These are phyloP conservation scores for Boletus rubescentipes DNA, from an alignment of 768 basidiomycete genomes.

Conservation along the genomic window DNA sequence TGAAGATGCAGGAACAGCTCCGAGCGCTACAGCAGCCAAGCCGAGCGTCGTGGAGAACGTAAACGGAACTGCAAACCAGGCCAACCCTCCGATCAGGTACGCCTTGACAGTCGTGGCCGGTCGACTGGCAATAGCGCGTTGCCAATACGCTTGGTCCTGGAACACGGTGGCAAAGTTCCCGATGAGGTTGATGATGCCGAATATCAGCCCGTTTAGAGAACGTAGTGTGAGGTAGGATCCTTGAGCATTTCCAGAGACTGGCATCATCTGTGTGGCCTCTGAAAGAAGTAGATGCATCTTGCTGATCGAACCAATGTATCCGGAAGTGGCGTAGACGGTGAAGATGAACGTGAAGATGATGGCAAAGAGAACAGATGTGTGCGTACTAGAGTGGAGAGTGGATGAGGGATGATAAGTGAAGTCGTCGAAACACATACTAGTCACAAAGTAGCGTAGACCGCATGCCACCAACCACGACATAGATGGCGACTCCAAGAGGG, in stretches of 20 bases:
- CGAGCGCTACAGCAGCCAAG: slow-evolving; percentile 81
- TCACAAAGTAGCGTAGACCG: slow-evolving; percentile 83
- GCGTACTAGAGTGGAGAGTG: slow-evolving; percentile 52
- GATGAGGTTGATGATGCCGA: slow-evolving; percentile 84
- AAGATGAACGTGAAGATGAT: slow-evolving; percentile 80
- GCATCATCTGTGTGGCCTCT: slow-evolving; percentile 49
- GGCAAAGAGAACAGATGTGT: slow-evolving; percentile 81
- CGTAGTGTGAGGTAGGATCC: slow-evolving; percentile 86
- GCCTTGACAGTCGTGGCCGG: slow-evolving; percentile 88
- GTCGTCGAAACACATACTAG: slow-evolving; percentile 52
- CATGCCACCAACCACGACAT: slow-evolving; percentile 87
- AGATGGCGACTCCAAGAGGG: slow-evolving; percentile 83
- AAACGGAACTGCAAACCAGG: slow-evolving; percentile 92
- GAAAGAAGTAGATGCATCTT: slow-evolving; percentile 80
- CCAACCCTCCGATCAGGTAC: slow-evolving; percentile 84
- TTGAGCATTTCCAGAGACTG: slow-evolving; percentile 78
- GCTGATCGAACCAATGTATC: slow-evolving; percentile 73
- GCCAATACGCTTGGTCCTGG: slow-evolving; percentile 83
- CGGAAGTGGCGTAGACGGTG: slow-evolving; percentile 78
- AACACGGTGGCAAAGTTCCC: slow-evolving; percentile 77
- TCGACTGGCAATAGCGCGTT: slow-evolving; percentile 84
- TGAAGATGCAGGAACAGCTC: slow-evolving; percentile 36
- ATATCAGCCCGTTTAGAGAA: slow-evolving; percentile 74
- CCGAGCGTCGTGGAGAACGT: slow-evolving; percentile 86
- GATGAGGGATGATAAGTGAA: background rate